A percentile compares a stretch with the other conserved stretches of the same genome.
phyloP scores from a whole-genome alignment of 257 asterid genomes.

The Solanum ahanhuiri region DNA sequence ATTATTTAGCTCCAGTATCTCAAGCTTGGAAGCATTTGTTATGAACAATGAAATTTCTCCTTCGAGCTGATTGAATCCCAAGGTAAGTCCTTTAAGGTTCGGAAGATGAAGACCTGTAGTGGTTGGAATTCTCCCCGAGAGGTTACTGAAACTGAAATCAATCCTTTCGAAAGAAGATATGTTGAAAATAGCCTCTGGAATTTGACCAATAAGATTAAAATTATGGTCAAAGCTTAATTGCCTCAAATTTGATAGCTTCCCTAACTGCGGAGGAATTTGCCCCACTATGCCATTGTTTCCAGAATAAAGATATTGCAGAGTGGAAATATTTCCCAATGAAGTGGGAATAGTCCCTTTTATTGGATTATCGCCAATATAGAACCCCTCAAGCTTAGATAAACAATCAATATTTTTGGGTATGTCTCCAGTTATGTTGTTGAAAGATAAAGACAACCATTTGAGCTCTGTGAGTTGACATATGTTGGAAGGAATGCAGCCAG shows the following conservation, averaged over 20 bases:
- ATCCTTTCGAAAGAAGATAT: constrained; percentile 9
- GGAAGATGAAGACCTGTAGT: constrained; percentile 12
- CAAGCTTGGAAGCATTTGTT: constrained; percentile 19
- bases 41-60: constrained; percentile 22
- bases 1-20: not conserved
- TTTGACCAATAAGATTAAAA: constrained; percentile 14
- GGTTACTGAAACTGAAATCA: not conserved
- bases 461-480: too few species aligned
- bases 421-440: too few species aligned
- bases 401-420: constrained; percentile 10
- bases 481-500: too few species aligned
- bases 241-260: constrained; percentile 14
- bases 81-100: constrained; percentile 1
- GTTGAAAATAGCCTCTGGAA: constrained; percentile 25
- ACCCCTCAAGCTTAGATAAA: too few species aligned
- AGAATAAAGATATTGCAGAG: too few species aligned
- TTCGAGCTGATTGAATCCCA: constrained; percentile 1
- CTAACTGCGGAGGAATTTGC: constrained; percentile 14
- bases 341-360: too few species aligned
- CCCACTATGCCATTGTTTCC: too few species aligned
- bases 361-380: too few species aligned
- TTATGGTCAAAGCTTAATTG: not conserved
- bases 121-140: too few species aligned
- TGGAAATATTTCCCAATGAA: too few species aligned
- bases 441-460: too few species aligned